Base-by-base conservation (phyloP, 148 eudicot species). In the Chenopodium suecicum region DNA sequence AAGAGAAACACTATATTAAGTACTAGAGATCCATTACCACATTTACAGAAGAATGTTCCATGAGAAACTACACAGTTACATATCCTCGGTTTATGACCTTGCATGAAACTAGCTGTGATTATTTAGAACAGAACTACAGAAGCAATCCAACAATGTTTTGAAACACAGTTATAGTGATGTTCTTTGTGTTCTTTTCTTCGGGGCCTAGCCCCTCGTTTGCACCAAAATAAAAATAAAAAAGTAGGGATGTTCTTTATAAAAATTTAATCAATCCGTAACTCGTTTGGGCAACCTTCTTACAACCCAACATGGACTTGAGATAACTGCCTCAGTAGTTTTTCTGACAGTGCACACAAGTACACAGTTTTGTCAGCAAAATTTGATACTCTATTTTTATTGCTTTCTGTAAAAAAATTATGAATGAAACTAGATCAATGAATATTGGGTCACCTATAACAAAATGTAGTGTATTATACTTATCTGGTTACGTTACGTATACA, bases 341-440 rank as follows among this genome's bases (percentile, higher is more conserved):
- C 44, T 41, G 44, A 41, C 17, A 52, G 16, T 52, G 4, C 56
- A 52, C 2, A 10, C 12, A 12, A 34, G 11, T 52, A 14, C 37
- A 37, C 44, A 41, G 0, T 76, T 46, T 17, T 29, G 48, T n/a
- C 69, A 56, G 6, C 7, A 9, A 76, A 60, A 63, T 17, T 77
- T 17, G 1, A 62, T 25, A 65, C 37, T 19, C 2, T 23, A 32
- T 63, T 47, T 37, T 56, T 79, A 79, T 79, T 79, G 74, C 17
- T 48, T 46, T 62, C 10, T 9, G 66, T 58, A 44, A 20, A 41
- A 72, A 72, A 71, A 72, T 60, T 80, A 37, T 71, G 77, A 41
- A 80, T 80, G 32, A n/a, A 65, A 31, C 80, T 3, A 47, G 23
- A 62, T 77, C 23, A 78, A 78, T 68, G 67, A 56, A 52, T 70